phyloP scores from a whole-genome alignment of 441 rosid genomes.

The Jatropha multifida region DNA sequence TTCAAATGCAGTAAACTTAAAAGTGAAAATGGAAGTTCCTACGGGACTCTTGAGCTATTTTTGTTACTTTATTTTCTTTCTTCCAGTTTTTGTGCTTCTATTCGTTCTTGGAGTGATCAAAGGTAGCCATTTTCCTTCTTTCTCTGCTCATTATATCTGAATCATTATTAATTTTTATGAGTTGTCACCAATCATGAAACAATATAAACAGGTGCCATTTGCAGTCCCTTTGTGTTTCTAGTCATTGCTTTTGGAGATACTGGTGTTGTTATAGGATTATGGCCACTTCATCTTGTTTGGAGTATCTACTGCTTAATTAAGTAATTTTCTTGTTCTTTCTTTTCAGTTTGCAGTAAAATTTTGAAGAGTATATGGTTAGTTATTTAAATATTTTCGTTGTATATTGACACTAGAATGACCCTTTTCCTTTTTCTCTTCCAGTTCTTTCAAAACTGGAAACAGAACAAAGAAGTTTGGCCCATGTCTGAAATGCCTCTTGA shows the following conservation, averaged over 20 bases:
- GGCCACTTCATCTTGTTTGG: conserved; percentile 26
- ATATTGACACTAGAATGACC: neutral
- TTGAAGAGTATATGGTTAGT: neutral
- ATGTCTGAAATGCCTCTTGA: conserved; percentile 21
- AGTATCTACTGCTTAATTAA: conserved; percentile 22
- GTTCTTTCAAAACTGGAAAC: conserved; percentile 8
- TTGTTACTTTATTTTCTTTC: conserved; percentile 19
- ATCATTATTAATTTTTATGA: neutral
- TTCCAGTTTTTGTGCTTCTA: conserved; percentile 20
- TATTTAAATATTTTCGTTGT: neutral
- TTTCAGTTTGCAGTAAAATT: neutral
- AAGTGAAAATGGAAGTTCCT: conserved; percentile 19
- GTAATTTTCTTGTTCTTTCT: neutral
- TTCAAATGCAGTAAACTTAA: neutral
- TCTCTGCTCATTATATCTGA: neutral
- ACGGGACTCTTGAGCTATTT: conserved; percentile 18
- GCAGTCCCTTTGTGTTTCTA: conserved; percentile 26
- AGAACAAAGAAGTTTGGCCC: conserved; percentile 24
- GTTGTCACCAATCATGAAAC: neutral
- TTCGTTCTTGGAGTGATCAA: conserved; percentile 21
- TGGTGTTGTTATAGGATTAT: conserved; percentile 20
- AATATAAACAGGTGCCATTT: conserved; percentile 19
- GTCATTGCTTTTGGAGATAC: conserved; percentile 30
- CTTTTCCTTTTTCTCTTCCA: neutral
- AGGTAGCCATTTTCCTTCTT: conserved; percentile 10